Evolutionary conservation across 164 flowering plant species (phyloP).

Genomic region (Nymphaea colorata): DNA sequence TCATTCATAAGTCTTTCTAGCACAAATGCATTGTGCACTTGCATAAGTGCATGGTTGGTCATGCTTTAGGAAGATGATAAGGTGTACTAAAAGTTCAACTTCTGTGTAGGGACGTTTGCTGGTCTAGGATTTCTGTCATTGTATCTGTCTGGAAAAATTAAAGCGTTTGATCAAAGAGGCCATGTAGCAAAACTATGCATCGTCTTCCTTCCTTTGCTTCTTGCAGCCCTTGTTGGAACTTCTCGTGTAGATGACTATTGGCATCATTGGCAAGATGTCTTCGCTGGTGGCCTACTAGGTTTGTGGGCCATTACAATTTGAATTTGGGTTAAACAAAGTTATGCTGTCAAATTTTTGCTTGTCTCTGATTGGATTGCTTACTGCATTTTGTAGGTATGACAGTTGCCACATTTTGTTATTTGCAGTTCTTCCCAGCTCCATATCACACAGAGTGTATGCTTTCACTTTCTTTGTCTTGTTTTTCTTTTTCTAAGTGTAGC

Average conservation of each 20-base stretch:
- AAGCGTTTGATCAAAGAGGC: constrained; percentile 52
- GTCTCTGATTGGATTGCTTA: background rate
- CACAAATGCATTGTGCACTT: too few relatives aligned
- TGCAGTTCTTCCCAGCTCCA: constrained; percentile 11
- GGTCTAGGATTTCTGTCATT: constrained; percentile 56
- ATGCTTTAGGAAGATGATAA: too few relatives aligned
- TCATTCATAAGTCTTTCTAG: too few relatives aligned
- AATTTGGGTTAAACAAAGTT: too few relatives aligned
- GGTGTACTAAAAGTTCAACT: background rate
- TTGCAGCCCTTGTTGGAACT: constrained; percentile 54
- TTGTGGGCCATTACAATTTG: background rate
- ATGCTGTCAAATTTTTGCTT: background rate
- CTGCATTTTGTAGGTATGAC: constrained; percentile 5
- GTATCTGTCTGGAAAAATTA: constrained; percentile 57
- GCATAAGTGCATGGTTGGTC: background rate
- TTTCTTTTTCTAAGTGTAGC: too few relatives aligned
- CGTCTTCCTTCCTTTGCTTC: constrained; percentile 43
- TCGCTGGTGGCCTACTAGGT: constrained; percentile 72
- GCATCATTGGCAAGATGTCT: constrained; percentile 85
- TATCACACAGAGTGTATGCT: constrained; percentile 7
- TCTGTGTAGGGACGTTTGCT: constrained; percentile 61
- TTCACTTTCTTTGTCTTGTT: background rate
- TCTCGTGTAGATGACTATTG: constrained; percentile 75
- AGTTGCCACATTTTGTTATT: constrained; percentile 11
- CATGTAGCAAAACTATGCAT: constrained; percentile 68